Evolutionary conservation across 2,329 filamentous ascomycete species (phyloP), one percentile per base, ranked within the genome.

Genomic region (Chaetomium olivaceum): DNA sequence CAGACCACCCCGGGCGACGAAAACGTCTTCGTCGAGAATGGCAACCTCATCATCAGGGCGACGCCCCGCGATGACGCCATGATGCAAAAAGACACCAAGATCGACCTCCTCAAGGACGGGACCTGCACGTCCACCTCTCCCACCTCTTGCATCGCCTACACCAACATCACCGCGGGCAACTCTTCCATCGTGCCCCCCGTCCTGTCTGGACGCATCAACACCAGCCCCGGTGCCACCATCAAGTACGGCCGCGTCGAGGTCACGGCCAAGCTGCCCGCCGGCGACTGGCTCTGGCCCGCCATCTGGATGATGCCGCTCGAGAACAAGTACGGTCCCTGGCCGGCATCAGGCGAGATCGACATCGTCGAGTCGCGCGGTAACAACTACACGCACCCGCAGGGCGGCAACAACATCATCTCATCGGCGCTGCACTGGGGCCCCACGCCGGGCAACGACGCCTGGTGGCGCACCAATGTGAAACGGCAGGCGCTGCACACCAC

Each of bases 241-340:
- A 91, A 88, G 77, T 96, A 91, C 74, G 92, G 92, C 57, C 89
- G 91, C 52, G 84, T 96, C 61, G 91, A 96, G 75, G 91, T 96
- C 5, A 87, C 84, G 1, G 92, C 92, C 29, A 89, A 89, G 77
- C 79, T 95, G 31, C 91, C 92, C 4, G 77, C 81, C 57, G 92
- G 92, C 62, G 91, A 95, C 79, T 95, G 92, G 92, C 83, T 96
- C 12, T 95, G 92, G 92, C 92, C 92, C 2, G 91, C 91, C n/a
- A 94, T 96, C 73, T 93, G 91, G 90, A 91, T 96, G 90, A 82
- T 95, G 81, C 92, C 92, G 1, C 87, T 86, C 56, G 81, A 89
- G 52, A 82, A 87, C 62, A 87, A 81, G 0, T 96, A 95, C 75
- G 92, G 92, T 1, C 73, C 83, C 1, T 96, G 92, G 92, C 92